phyloP scores from a whole-genome alignment of 371 early-diverging fungal species.

The Conidiobolus incongruus region DNA sequence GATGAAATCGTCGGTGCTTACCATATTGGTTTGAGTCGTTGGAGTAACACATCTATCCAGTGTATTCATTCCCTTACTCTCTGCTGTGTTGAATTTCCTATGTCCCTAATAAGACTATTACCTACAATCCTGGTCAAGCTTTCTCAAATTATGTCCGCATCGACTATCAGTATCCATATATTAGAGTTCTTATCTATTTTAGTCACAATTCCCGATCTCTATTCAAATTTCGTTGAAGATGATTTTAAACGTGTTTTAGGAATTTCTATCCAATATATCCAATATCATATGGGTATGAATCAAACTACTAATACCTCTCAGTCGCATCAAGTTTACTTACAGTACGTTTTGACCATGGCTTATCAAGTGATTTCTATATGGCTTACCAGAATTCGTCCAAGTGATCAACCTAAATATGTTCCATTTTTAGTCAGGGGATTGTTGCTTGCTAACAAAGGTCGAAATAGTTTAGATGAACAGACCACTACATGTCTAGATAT shows the following conservation, averaged over 20 bases:
- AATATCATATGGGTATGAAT: conserved; percentile 7
- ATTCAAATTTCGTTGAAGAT: conserved; percentile 54
- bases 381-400: conserved; percentile 52
- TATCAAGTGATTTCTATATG: conserved; percentile 75
- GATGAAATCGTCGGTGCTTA: conserved; percentile 59
- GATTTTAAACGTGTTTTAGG: conserved; percentile 81
- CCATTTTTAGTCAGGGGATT: conserved; percentile 56
- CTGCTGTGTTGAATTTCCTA: conserved; percentile 61
- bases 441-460: conserved; percentile 20
- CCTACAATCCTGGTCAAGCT: conserved; percentile 46
- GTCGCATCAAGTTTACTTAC: conserved; percentile 24
- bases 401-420: conserved; percentile 56
- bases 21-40: conserved; percentile 47
- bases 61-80: conserved; percentile 68
- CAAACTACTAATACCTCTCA: conserved; percentile 6
- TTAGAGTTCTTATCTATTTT: conserved; percentile 74
- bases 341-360: conserved; percentile 71
- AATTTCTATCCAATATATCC: conserved; percentile 76
- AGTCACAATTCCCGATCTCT: conserved; percentile 55
- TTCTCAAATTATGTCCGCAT: conserved; percentile 61
- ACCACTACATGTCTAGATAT: conserved; percentile 81
- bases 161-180: conserved; percentile 60
- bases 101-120: conserved; percentile 47
- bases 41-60: conserved; percentile 41
- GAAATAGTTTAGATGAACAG: conserved; percentile 21